Evolutionary conservation across 148 eudicot species (phyloP).

Genomic region (Rhododendron molle): DNA sequence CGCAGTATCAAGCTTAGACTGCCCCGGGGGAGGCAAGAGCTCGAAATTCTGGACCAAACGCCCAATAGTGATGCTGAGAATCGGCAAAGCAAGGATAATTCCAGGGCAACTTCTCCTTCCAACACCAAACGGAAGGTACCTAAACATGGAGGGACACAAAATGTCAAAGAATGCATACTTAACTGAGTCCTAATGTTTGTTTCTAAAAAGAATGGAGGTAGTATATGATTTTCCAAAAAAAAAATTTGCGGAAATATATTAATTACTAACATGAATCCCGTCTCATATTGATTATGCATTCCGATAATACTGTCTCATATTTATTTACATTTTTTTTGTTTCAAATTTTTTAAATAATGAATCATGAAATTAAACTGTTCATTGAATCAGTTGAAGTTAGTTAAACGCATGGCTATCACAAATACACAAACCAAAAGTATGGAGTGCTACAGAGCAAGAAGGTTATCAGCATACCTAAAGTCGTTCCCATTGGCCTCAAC

Average conservation of each 20-base stretch:
- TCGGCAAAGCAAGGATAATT: slow-evolving; percentile 68
- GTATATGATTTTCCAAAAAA: neutral
- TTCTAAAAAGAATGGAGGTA: neutral
- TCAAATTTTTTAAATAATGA: too few species aligned
- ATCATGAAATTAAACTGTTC: too few species aligned
- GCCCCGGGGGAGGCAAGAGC: slow-evolving; percentile 69
- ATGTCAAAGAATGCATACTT: neutral
- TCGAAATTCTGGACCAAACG: slow-evolving; percentile 78
- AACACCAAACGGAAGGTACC: slow-evolving; percentile 60
- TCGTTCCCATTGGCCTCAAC: slow-evolving; percentile 80
- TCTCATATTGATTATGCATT: too few species aligned
- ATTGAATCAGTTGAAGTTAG: neutral
- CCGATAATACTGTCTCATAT: too few species aligned
- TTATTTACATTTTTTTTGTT: too few species aligned
- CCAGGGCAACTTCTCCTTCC: slow-evolving; percentile 88
- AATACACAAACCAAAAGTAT: neutral
- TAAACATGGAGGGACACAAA: neutral
- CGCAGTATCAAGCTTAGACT: slow-evolving; percentile 54
- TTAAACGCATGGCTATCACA: neutral
- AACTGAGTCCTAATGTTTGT: neutral
- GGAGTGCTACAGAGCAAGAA: neutral
- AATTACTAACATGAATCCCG: too few species aligned
- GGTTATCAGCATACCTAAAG: slow-evolving; percentile 28
- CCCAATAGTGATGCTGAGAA: slow-evolving; percentile 65
- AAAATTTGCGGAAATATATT: too few species aligned